Evolutionary conservation across 2,329 filamentous ascomycete species (phyloP).

Genomic region (Aspergillus hortae): DNA sequence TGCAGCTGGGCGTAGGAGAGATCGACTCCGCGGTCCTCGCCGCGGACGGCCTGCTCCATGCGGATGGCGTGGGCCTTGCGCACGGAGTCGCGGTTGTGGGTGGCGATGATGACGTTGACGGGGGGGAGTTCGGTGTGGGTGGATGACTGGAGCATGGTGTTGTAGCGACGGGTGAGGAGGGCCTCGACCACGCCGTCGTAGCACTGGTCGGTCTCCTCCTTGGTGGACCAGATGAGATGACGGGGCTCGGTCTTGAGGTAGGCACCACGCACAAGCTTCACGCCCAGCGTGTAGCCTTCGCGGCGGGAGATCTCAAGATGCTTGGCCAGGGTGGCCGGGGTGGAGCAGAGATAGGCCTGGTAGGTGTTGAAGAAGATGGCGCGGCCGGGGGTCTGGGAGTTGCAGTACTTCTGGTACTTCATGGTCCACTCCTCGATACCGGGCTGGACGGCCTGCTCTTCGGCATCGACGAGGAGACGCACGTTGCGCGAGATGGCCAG

Average conservation of each 20-base stretch:
- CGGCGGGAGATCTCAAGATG: conserved; percentile 45
- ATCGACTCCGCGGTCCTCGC: conserved; percentile 40
- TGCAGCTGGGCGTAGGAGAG: conserved; percentile 75
- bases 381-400: conserved; percentile 41
- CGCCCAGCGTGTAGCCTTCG: conserved; percentile 49
- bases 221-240: conserved; percentile 44
- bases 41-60: conserved; percentile 44
- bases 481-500: conserved; percentile 41
- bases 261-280: conserved; percentile 54
- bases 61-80: conserved; percentile 48
- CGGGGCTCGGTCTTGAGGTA: conserved; percentile 50
- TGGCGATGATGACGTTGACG: conserved; percentile 56
- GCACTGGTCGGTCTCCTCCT: conserved; percentile 46
- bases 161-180: conserved; percentile 59
- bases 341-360: conserved; percentile 52
- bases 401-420: conserved; percentile 52
- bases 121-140: conserved; percentile 35
- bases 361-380: conserved; percentile 55
- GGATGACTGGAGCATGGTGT: conserved; percentile 46
- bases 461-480: conserved; percentile 52
- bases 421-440: conserved; percentile 53
- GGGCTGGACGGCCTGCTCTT: conserved; percentile 51
- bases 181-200: conserved; percentile 57
- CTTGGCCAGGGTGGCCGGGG: conserved; percentile 42
- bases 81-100: conserved; percentile 56